Percentiles rank a stretch among this genome's conserved stretches.
Conservation (phyloP, 192 early-diverging fungal species). For the Spizellomyces punctatus region DNA sequence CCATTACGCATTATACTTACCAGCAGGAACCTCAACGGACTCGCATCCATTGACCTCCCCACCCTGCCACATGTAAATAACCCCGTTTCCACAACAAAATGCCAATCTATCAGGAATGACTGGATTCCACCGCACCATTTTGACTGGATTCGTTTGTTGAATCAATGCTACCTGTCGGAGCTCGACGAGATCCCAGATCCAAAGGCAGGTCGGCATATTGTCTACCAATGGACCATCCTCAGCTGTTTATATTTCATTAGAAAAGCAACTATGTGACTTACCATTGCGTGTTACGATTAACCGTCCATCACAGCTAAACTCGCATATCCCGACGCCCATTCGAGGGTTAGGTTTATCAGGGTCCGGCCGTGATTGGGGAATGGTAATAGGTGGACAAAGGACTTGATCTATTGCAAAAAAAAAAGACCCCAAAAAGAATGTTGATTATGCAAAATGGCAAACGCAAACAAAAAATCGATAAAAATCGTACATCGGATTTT, state of each 20-base stretch:
- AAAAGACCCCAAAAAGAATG: background rate
- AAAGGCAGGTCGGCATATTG: conserved; percentile 71
- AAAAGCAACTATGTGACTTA: conserved; percentile 33
- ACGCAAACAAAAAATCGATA: background rate
- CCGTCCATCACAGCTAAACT: conserved; percentile 66
- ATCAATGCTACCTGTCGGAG: conserved; percentile 57
- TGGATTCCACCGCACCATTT: conserved; percentile 70
- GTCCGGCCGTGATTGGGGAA: conserved; percentile 61
- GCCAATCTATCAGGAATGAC: conserved; percentile 52
- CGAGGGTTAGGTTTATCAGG: conserved; percentile 73
- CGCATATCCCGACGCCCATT: conserved; percentile 67
- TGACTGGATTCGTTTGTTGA: conserved; percentile 61
- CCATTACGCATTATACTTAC: conserved; percentile 23
- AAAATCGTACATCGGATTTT: conserved; percentile 40
- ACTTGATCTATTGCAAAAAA: conserved; percentile 51
- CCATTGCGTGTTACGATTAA: conserved; percentile 70
- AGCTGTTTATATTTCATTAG: background rate
- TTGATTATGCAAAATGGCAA: too few relatives aligned
- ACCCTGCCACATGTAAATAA: conserved; percentile 70
- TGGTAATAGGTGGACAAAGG: conserved; percentile 54
- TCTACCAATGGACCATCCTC: conserved; percentile 45
- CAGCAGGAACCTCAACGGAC: conserved; percentile 56
- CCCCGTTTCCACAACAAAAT: conserved; percentile 59
- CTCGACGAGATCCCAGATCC: conserved; percentile 71
- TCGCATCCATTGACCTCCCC: conserved; percentile 33